A percentile compares a stretch with the other conserved stretches of the same genome.
These are phyloP conservation scores for Trichaptum fuscoviolaceum DNA, from an alignment of 768 basidiomycete species.

Conservation along the genomic window DNA sequence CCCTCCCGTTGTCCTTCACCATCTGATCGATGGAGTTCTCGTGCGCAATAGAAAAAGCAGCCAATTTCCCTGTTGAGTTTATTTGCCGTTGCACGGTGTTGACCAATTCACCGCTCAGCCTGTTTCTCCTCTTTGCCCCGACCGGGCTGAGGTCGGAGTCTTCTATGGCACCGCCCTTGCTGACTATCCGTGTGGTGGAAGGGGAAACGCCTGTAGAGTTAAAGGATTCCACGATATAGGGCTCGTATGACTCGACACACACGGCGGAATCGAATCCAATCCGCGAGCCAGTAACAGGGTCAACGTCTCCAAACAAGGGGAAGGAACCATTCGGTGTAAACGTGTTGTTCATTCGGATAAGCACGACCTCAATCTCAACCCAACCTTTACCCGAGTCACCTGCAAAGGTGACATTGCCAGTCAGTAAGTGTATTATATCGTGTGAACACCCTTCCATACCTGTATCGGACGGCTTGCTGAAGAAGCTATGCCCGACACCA, in stretches of 20 bases:
- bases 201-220: conserved; percentile 29
- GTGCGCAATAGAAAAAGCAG: background rate
- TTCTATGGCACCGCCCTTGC: conserved; percentile 23
- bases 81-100: background rate
- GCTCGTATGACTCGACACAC: conserved; percentile 36
- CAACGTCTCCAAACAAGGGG: conserved; percentile 14
- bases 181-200: conserved; percentile 26
- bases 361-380: conserved; percentile 28
- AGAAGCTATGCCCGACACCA: background rate
- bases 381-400: conserved; percentile 24
- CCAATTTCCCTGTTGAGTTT: background rate
- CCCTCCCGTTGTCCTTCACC: conserved; percentile 33
- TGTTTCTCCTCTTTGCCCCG: conserved; percentile 28
- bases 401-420: background rate
- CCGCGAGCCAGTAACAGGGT: background rate
- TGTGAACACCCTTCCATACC: background rate
- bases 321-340: conserved; percentile 30
- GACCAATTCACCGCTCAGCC: conserved; percentile 23
- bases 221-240: conserved; percentile 35
- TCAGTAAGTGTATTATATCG: background rate
- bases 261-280: conserved; percentile 37
- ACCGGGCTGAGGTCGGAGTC: conserved; percentile 15
- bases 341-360: conserved; percentile 32
- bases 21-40: background rate
- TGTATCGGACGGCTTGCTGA: background rate